Base-by-base conservation (phyloP, 495 filamentous ascomycete genomes). In the Margaritispora aquatica region DNA sequence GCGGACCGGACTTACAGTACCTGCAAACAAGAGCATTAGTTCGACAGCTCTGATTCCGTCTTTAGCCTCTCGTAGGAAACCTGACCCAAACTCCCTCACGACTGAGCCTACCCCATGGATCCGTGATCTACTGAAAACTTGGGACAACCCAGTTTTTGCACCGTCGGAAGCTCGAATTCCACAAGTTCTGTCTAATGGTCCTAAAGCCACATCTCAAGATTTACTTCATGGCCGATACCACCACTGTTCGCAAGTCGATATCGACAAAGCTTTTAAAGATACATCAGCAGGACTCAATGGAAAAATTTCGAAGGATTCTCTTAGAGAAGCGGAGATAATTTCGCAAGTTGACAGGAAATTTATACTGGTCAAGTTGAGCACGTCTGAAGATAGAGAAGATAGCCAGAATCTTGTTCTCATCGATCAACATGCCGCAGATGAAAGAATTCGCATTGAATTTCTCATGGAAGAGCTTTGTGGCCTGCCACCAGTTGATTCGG, bases 381-480 rank as follows among this genome's bases (percentile, higher is more conserved):
- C 31, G 11, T 36, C 50, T 15, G 26, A 27, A 24, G n/a, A 17
- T 5, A 26, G 9, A 29, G 31, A 15, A 21, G 26, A 7, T 23
- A 27, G 23, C 23, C 52, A 51, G 21, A 51, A 11, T 11, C 74
- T 98, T 0, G 80, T 95, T 0, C 76, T 97, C 10, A 80, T 98
- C 47, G 94, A 98, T 68, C 94, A 98, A 65, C 94, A 98, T 68
- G 94, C 94, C 10, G 94, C 93, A 0, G 90, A 95, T 71, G 94
- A 98, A 71, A 80, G 94, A 20, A 87, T 88, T 65, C 82, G 87
- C 5, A 81, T 97, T 8, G 94, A 98, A 70, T 67, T 67, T 0
- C 76, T 98, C 0, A 74, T 88, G 36, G 57, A 66, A 20, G 80
- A 84, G 10, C 68, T 86, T 4, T 82, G 74, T 63, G 58, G 55